Evolutionary conservation across 2,329 filamentous ascomycete species (phyloP), one percentile per base, ranked within the genome.

Genomic region (Cladosporium sp.): DNA sequence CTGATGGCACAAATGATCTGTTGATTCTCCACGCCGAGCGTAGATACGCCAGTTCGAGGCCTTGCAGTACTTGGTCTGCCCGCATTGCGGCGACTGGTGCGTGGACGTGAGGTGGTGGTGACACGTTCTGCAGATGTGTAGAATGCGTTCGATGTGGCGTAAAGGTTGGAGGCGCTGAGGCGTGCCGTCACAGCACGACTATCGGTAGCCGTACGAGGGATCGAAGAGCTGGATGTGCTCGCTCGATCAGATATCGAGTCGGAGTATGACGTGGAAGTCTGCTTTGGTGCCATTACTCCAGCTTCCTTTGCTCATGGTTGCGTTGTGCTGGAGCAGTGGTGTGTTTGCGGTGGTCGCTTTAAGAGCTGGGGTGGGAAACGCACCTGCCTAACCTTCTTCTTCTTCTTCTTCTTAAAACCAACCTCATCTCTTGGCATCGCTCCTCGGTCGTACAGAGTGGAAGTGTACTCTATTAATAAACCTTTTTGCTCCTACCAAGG

Each of bases 1-100:
- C 83, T 88, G 43, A 96, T 71, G 3, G 92, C 91, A 68, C 92
- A 97, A n/a, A 96, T 75, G 48, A 96, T 82, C 54, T 86, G 82
- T 60, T 92, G 85, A 19, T 73, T 72, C 55, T 77, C 75, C 41
- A 78, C 67, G 27, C 77, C 81, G 39, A 80, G 74, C 2, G 79
- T 80, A 1, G 82, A 84, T 24, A 76, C 72, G 42, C 74, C 74
- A 32, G 80, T 83, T 52, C 74, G 73, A 43, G 76, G 78, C 34
- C 74, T 70, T 43, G 69, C 72, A 50, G 74, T 79, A 13, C 52
- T 54, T 22, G 61, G 61, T 44, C 61, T 53, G n/a, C 51, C 54
- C 12, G 54, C 53, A 42, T 57, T 61, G n/a, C 47, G 58, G 20
- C 51, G 51, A 7, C 43, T 54, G 8, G 61, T 59, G 5, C 55